Percentiles rank a stretch among this genome's conserved stretches.
Evolutionary conservation across 139 green algal genomes (phyloP).

Genomic region (Chlorella sp.): DNA sequence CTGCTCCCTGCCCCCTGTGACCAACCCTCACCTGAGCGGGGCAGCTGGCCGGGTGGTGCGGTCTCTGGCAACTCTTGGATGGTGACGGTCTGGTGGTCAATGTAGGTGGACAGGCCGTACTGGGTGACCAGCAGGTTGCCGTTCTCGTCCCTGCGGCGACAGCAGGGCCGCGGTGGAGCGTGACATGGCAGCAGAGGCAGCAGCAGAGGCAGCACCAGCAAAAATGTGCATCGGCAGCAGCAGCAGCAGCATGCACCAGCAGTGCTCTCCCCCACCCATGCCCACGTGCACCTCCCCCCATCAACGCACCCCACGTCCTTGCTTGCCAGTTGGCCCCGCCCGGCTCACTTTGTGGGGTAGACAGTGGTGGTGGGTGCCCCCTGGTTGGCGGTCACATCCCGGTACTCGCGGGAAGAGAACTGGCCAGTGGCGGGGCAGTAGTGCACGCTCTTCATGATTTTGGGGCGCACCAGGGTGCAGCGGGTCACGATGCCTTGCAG

Average conservation of each 20-base stretch:
- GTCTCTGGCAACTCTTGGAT: conserved; percentile 99
- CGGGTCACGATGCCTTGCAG: conserved; percentile 98
- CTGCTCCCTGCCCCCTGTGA: not conserved
- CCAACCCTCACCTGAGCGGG: conserved; percentile 57
- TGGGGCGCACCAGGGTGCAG: conserved; percentile 88
- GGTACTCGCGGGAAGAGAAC: conserved; percentile 84
- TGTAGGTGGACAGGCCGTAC: conserved; percentile 94
- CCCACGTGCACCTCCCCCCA: too few species aligned
- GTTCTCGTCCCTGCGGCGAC: not conserved
- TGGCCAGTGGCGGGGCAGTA: conserved; percentile 84
- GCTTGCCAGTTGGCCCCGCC: too few species aligned
- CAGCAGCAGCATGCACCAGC: not conserved
- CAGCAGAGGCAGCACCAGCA: not conserved
- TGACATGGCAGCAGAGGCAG: not conserved
- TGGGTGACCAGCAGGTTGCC: conserved; percentile 92
- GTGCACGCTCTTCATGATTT: conserved; percentile 90
- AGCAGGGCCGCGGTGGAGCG: not conserved
- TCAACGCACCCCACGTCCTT: too few species aligned
- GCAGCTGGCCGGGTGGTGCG: conserved; percentile 94
- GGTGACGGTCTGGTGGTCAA: conserved; percentile 87
- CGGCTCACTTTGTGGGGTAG: conserved; percentile 76
- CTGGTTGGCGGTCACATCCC: conserved; percentile 87
- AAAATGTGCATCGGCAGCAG: conserved; percentile 1
- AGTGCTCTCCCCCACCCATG: not conserved
- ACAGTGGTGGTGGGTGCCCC: conserved; percentile 72